A percentile compares a stretch with the other conserved stretches of the same genome.
Conservation (phyloP, 2,329 filamentous ascomycete species). For the Claviceps purpurea region DNA sequence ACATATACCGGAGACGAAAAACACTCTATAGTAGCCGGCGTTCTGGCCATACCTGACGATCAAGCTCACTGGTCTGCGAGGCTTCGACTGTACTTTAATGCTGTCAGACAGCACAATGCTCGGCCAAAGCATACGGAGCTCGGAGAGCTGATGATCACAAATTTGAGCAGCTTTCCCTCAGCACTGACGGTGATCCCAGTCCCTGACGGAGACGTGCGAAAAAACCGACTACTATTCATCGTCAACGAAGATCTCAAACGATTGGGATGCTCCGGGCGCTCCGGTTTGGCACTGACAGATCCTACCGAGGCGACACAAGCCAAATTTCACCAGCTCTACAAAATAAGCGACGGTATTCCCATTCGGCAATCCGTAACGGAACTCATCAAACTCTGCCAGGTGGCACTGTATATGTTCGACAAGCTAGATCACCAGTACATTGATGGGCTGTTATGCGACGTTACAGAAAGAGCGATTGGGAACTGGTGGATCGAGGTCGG, state of each 20-base stretch:
- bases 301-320: slow-evolving; percentile 72
- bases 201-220: slow-evolving; percentile 71
- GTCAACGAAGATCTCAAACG: slow-evolving; percentile 92
- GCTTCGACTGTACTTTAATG: slow-evolving; percentile 72
- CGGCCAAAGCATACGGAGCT: slow-evolving; percentile 67
- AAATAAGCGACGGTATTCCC: slow-evolving; percentile 69
- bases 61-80: slow-evolving; percentile 67
- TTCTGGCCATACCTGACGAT: slow-evolving; percentile 71
- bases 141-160: slow-evolving; percentile 86
- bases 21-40: slow-evolving; percentile 64
- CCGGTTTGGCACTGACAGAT: slow-evolving; percentile 65
- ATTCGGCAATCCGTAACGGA: slow-evolving; percentile 71
- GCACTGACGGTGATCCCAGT: slow-evolving; percentile 84
- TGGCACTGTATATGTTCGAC: slow-evolving; percentile 75
- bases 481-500: slow-evolving; percentile 97
- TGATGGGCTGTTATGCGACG: slow-evolving; percentile 83
- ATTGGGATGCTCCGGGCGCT: slow-evolving; percentile 79
- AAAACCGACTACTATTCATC: slow-evolving; percentile 72
- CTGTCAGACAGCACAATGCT: slow-evolving; percentile 74
- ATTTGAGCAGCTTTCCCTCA: slow-evolving; percentile 82
- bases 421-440: slow-evolving; percentile 80
- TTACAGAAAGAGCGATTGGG: slow-evolving; percentile 77
- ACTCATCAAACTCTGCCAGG: slow-evolving; percentile 81
- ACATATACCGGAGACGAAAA: slow-evolving; percentile 82
- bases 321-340: slow-evolving; percentile 86